Conservation (phyloP, 805 yeast genomes). For the Teunomyces kruisii region DNA sequence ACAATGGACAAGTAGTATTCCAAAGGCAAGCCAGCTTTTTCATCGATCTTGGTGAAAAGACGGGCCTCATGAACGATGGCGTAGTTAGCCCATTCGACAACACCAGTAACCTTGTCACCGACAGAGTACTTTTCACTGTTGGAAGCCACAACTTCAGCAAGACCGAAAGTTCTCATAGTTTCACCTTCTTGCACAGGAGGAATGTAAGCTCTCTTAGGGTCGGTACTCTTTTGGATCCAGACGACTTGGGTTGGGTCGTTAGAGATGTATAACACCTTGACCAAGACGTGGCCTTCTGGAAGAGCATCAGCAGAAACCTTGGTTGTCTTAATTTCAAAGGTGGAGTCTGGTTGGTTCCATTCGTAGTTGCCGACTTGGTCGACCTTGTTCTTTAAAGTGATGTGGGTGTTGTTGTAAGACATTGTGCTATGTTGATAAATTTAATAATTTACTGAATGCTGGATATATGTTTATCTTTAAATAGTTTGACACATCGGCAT, state of each 20-base stretch:
- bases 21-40: slow-evolving; percentile 16
- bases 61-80: slow-evolving; percentile 17
- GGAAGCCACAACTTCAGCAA: slow-evolving; percentile 51
- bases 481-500: not conserved
- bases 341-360: slow-evolving; percentile 22
- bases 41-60: slow-evolving; percentile 28
- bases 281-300: slow-evolving; percentile 24
- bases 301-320: slow-evolving; percentile 10
- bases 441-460: not conserved
- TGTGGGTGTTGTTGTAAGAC: not conserved
- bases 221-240: slow-evolving; percentile 29
- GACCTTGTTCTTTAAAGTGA: slow-evolving; percentile 19
- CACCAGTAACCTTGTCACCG: slow-evolving; percentile 46
- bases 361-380: slow-evolving; percentile 14
- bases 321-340: slow-evolving; percentile 23
- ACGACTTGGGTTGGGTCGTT: slow-evolving; percentile 38
- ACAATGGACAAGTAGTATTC: slow-evolving; percentile 18
- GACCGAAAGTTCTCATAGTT: slow-evolving; percentile 44
- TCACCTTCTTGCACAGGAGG: slow-evolving; percentile 45
- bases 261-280: slow-evolving; percentile 28
- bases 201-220: slow-evolving; percentile 25
- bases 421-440: not conserved
- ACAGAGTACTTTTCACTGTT: slow-evolving; percentile 36
- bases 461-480: not conserved
- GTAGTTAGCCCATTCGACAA: slow-evolving; percentile 50